Conservation (phyloP, 257 asterid genomes). For the Henckelia pumila region DNA sequence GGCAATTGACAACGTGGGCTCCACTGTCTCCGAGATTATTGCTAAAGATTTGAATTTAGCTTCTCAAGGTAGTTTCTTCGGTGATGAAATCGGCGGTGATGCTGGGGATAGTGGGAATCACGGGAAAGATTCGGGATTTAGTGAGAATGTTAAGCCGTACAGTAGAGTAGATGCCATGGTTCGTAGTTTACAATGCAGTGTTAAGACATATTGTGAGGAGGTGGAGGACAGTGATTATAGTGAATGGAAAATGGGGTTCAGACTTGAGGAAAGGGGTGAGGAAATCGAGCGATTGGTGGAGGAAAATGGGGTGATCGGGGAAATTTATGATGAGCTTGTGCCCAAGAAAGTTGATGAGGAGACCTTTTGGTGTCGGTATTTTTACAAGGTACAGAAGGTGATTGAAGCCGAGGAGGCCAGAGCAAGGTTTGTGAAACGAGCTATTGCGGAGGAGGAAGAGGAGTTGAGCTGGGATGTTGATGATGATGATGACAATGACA, state of each 20-base stretch:
- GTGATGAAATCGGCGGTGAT: slow-evolving; percentile 29
- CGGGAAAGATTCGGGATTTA: slow-evolving; percentile 27
- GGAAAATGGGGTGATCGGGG: slow-evolving; percentile 51
- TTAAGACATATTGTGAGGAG: slow-evolving; percentile 63
- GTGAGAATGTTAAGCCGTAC: slow-evolving; percentile 50
- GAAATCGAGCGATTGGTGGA: slow-evolving; percentile 50
- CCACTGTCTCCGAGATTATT: slow-evolving; percentile 57
- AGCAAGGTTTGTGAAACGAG: slow-evolving; percentile 53
- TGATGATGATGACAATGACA: slow-evolving; percentile 33
- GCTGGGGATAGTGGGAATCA: slow-evolving; percentile 19
- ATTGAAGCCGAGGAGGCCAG: slow-evolving; percentile 69
- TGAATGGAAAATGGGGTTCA: slow-evolving; percentile 72
- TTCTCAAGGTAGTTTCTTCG: slow-evolving; percentile 34
- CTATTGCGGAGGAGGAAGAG: slow-evolving; percentile 60
- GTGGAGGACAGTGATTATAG: slow-evolving; percentile 52
- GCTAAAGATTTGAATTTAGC: slow-evolving; percentile 61
- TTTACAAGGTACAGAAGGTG: slow-evolving; percentile 59
- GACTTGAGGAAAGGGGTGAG: slow-evolving; percentile 45
- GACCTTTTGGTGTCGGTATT: slow-evolving; percentile 82
- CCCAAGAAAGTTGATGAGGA: slow-evolving; percentile 55
- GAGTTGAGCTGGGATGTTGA: slow-evolving; percentile 82
- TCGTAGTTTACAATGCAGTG: slow-evolving; percentile 55
- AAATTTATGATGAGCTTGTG: slow-evolving; percentile 62
- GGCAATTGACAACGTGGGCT: slow-evolving; percentile 68
- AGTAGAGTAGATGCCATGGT: slow-evolving; percentile 67